Conservation (phyloP, 2,329 filamentous ascomycete genomes). For the Ceratocystis cubensis region DNA sequence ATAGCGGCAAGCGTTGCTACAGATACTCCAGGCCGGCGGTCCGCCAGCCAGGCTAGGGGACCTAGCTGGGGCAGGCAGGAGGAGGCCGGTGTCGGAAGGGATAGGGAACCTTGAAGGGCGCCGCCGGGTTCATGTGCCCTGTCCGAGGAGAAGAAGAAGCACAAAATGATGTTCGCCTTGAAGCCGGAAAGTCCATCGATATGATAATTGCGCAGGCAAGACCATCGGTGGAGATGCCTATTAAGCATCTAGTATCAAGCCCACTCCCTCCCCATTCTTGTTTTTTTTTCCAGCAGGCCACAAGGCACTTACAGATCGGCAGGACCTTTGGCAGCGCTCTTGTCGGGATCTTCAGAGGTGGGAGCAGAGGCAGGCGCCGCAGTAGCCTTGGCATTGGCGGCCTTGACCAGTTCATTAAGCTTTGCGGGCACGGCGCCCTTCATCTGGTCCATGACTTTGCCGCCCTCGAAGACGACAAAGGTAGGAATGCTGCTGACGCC, state of each 20-base stretch:
- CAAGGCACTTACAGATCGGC: not conserved
- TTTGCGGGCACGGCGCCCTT: slow-evolving; percentile 20
- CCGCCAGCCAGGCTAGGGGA: not conserved
- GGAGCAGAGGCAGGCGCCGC: not conserved
- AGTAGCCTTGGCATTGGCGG: slow-evolving; percentile 25
- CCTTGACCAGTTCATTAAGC: slow-evolving; percentile 20
- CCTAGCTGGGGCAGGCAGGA: not conserved
- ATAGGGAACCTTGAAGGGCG: not conserved
- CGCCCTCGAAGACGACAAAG: slow-evolving; percentile 48
- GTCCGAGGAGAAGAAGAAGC: too few relatives aligned
- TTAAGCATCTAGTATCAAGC: too few relatives aligned
- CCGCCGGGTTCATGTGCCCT: too few relatives aligned
- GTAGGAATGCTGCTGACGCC: slow-evolving; percentile 45
- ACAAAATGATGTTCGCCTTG: too few relatives aligned
- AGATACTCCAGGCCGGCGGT: not conserved
- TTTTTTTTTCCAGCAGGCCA: not conserved
- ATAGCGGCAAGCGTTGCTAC: not conserved
- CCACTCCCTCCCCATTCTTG: not conserved
- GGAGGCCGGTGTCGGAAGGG: not conserved
- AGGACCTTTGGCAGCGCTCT: not conserved
- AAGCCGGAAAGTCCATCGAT: too few relatives aligned
- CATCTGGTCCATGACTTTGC: slow-evolving; percentile 27
- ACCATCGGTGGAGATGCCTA: too few relatives aligned
- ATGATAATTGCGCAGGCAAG: too few relatives aligned
- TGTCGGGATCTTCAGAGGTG: not conserved